A percentile compares a stretch with the other conserved stretches of the same genome.
phyloP scores from a whole-genome alignment of 352 stramenopile genomes.

The Elongisporangium anandrum region DNA sequence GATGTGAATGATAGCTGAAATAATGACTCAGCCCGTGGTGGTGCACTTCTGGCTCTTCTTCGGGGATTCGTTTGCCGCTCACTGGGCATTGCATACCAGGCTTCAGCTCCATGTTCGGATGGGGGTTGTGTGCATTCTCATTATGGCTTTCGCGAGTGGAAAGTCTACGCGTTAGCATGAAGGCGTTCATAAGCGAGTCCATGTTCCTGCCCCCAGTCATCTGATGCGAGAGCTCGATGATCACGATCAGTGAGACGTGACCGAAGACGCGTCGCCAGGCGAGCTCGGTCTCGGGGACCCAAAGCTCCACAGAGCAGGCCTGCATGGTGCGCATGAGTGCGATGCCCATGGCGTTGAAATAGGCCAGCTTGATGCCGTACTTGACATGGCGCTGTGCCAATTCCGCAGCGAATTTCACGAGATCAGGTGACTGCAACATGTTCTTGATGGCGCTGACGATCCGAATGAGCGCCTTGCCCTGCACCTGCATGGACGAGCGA shows the following conservation, averaged over 20 bases:
- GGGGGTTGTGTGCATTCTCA: slow-evolving; percentile 2
- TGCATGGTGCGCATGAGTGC: slow-evolving; percentile 20
- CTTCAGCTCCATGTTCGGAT: slow-evolving; percentile 6
- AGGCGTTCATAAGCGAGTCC: not conserved
- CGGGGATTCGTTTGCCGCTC: slow-evolving; percentile 16
- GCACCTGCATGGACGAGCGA: slow-evolving; percentile 29
- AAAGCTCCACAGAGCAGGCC: slow-evolving; percentile 21
- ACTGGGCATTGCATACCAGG: slow-evolving; percentile 14
- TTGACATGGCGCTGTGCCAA: slow-evolving; percentile 29
- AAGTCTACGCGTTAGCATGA: not conserved
- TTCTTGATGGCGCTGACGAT: slow-evolving; percentile 35
- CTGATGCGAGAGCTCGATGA: slow-evolving; percentile 12
- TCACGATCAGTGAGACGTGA: slow-evolving; percentile 22
- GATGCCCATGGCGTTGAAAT: slow-evolving; percentile 31
- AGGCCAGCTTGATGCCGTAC: slow-evolving; percentile 27
- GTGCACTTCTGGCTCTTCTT: slow-evolving; percentile 3
- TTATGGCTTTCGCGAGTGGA: not conserved
- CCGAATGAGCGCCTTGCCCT: slow-evolving; percentile 33
- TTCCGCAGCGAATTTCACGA: slow-evolving; percentile 18
- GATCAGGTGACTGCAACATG: slow-evolving; percentile 24
- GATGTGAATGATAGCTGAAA: not conserved
- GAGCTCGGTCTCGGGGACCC: slow-evolving; percentile 18
- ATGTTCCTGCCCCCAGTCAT: not conserved
- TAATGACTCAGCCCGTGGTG: not conserved
- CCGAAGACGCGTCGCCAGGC: slow-evolving; percentile 23